These are phyloP conservation scores for Lophiostoma macrostomum DNA, from an alignment of 495 filamentous ascomycete species.

Conservation along the genomic window DNA sequence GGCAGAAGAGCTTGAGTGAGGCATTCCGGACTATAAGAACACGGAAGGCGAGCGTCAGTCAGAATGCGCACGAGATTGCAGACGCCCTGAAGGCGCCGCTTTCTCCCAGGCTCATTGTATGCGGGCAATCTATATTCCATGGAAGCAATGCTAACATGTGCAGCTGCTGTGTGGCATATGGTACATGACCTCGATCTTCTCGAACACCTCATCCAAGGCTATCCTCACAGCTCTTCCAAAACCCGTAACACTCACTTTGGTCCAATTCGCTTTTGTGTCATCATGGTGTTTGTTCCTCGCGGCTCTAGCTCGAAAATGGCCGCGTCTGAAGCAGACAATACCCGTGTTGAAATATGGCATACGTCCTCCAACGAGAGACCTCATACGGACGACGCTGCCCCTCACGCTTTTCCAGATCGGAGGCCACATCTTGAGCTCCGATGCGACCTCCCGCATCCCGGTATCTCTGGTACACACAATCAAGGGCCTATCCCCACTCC, in stretches of 20 bases:
- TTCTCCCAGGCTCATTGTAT: conserved; percentile 80
- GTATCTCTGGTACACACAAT: conserved; percentile 98
- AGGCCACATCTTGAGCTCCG: conserved; percentile 89
- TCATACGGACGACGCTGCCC: conserved; percentile 83
- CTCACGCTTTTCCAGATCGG: conserved; percentile 89
- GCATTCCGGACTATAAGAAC: conserved; percentile 76
- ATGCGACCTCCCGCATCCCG: conserved; percentile 88
- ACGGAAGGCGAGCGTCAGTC: conserved; percentile 76
- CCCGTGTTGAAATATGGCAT: conserved; percentile 81
- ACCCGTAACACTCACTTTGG: conserved; percentile 87
- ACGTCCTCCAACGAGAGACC: conserved; percentile 73
- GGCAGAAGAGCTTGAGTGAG: conserved; percentile 82
- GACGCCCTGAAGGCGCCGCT: conserved; percentile 87
- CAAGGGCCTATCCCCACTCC: conserved; percentile 96
- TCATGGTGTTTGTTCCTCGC: conserved; percentile 80
- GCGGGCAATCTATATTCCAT: too few relatives aligned
- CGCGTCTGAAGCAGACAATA: conserved; percentile 61
- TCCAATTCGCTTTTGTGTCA: conserved; percentile 94
- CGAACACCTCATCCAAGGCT: conserved; percentile 95
- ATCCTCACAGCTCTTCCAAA: conserved; percentile 91
- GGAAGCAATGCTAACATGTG: conserved; percentile 7
- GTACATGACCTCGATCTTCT: conserved; percentile 92
- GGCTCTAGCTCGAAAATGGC: conserved; percentile 66
- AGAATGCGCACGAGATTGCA: conserved; percentile 89
- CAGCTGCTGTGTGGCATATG: conserved; percentile 81